phyloP scores from a whole-genome alignment of 805 yeast genomes.

The Ogataea pini region DNA sequence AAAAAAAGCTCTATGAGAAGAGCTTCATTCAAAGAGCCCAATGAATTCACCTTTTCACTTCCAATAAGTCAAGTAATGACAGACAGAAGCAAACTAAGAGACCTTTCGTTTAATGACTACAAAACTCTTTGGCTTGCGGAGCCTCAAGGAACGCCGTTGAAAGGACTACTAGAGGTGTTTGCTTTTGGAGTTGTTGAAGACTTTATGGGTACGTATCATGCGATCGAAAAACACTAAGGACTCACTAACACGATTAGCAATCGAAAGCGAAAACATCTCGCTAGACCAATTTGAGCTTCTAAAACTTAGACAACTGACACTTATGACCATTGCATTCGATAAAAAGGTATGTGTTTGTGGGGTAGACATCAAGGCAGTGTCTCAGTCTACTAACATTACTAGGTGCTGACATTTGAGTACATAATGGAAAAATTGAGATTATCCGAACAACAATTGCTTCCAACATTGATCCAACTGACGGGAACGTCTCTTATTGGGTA shows the following conservation, averaged over 20 bases:
- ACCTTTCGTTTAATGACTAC: slow-evolving; percentile 24
- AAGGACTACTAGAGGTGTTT: slow-evolving; percentile 27
- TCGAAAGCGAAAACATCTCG: no score
- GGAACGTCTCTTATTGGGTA: slow-evolving; percentile 18
- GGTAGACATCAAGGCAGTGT: background rate
- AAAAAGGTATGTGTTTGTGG: slow-evolving; percentile 5
- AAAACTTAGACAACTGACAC: slow-evolving; percentile 24
- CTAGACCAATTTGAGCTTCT: slow-evolving; percentile 11
- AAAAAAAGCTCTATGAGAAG: no score
- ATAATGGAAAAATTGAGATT: background rate
- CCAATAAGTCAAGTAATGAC: background rate
- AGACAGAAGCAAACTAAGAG: slow-evolving; percentile 5
- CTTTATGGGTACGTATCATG: slow-evolving; percentile 16
- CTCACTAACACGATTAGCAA: no score
- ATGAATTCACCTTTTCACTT: no score
- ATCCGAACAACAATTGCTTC: slow-evolving; percentile 5
- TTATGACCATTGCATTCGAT: slow-evolving; percentile 17
- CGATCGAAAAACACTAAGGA: no score
- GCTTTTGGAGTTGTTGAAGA: slow-evolving; percentile 31
- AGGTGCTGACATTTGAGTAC: slow-evolving; percentile 3
- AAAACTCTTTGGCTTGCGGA: slow-evolving; percentile 16
- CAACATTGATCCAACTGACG: slow-evolving; percentile 14
- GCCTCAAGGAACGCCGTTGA: slow-evolving; percentile 1
- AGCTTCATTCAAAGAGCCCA: no score
- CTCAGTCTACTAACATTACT: background rate